phyloP scores from a whole-genome alignment of 1,284 basidiomycete species.

The Trametes pubescens region DNA sequence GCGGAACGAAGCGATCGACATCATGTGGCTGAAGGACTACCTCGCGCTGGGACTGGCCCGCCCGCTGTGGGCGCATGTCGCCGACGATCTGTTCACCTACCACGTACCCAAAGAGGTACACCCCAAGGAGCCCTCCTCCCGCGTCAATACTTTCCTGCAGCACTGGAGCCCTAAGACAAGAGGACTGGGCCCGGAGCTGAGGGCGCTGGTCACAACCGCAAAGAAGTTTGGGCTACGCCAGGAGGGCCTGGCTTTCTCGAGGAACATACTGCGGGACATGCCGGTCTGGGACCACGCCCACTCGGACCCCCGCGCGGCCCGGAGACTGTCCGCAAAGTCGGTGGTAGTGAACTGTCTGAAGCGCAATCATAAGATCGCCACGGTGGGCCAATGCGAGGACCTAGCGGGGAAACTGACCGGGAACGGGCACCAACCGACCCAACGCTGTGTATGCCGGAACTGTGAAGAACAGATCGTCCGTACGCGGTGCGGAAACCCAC shows the following conservation, averaged over 20 bases:
- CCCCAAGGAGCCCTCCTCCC: neutral
- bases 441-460: neutral
- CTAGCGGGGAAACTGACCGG: too few species aligned
- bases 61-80: slow-evolving; percentile 37
- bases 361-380: neutral
- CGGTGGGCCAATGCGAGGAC: slow-evolving; percentile 5
- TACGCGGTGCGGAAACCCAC: neutral
- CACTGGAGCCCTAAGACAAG: slow-evolving; percentile 23
- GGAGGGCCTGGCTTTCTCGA: slow-evolving; percentile 21
- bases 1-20: slow-evolving; percentile 39
- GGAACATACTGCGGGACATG: slow-evolving; percentile 14
- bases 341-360: neutral
- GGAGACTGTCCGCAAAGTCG: too few species aligned
- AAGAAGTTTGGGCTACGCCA: slow-evolving; percentile 21
- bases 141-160: slow-evolving; percentile 29
- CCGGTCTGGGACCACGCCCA: slow-evolving; percentile 39
- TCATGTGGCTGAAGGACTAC: slow-evolving; percentile 40
- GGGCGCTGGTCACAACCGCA: slow-evolving; percentile 13
- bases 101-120: too few species aligned
- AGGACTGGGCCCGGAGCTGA: too few species aligned
- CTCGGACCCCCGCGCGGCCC: too few species aligned
- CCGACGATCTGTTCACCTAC: too few species aligned
- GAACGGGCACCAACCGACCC: too few species aligned
- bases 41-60: too few species aligned
- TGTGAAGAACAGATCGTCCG: neutral